Percentiles rank a stretch among this genome's conserved stretches.
phyloP scores from a whole-genome alignment of 1,139 yeast genomes.

The Waltiozyma sp. region DNA sequence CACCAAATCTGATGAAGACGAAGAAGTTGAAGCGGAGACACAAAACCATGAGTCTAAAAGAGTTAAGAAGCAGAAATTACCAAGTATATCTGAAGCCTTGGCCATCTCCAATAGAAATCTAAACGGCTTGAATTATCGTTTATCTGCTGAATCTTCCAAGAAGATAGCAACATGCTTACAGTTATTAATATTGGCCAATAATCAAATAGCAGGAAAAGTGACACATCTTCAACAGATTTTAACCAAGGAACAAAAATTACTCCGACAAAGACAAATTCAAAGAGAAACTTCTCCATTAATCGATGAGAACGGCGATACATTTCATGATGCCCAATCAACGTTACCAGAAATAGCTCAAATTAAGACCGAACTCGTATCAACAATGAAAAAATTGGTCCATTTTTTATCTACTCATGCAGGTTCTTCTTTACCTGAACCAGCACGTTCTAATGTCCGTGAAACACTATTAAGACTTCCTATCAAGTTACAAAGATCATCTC shows the following conservation, averaged over 20 bases:
- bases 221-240: constrained; percentile 42
- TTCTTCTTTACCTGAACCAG: constrained; percentile 67
- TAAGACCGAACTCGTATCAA: constrained; percentile 74
- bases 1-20: constrained; percentile 5
- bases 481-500: constrained; percentile 14
- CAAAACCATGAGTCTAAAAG: constrained; percentile 21
- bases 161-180: constrained; percentile 66
- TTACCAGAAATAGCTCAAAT: constrained; percentile 28
- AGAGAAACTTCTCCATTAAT: constrained; percentile 11
- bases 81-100: constrained; percentile 18
- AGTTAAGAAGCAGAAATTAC: constrained; percentile 13
- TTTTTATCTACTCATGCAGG: constrained; percentile 81
- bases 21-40: background rate
- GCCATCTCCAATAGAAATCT: constrained; percentile 27
- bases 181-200: constrained; percentile 65
- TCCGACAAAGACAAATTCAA: constrained; percentile 12
- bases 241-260: constrained; percentile 28
- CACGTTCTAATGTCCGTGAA: constrained; percentile 73
- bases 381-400: constrained; percentile 80
- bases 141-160: constrained; percentile 57
- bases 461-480: constrained; percentile 66
- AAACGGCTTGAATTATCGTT: constrained; percentile 30
- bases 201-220: constrained; percentile 57
- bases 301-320: constrained; percentile 19
- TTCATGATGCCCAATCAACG: constrained; percentile 13